Conservation (phyloP, 352 stramenopile species). For the Thraustochytrium striatum region DNA sequence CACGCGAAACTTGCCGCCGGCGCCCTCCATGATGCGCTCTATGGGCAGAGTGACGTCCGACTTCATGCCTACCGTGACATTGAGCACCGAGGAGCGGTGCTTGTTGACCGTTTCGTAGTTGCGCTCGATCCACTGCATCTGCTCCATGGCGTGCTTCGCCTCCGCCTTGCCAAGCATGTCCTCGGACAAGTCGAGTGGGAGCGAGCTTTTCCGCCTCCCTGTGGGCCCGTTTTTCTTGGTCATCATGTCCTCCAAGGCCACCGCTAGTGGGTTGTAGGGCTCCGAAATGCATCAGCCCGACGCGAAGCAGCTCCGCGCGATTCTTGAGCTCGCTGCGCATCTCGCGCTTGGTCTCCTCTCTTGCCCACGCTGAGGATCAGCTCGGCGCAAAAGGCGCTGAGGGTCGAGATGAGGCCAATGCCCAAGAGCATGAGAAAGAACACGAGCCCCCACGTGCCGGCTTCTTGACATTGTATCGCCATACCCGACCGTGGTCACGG, state of each 20-base stretch:
- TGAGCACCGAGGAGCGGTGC: conserved; percentile 11
- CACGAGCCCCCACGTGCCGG: neutral
- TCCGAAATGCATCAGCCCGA: conserved; percentile 26
- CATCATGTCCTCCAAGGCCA: conserved; percentile 16
- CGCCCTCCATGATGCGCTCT: conserved; percentile 29
- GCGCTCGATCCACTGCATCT: neutral
- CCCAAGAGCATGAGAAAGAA: conserved; percentile 34
- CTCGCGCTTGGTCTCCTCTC: conserved; percentile 21
- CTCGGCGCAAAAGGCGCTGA: conserved; percentile 45
- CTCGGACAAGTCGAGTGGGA: neutral
- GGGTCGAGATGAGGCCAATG: conserved; percentile 39
- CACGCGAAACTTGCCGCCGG: conserved; percentile 40
- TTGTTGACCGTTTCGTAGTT: conserved; percentile 20
- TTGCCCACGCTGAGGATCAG: neutral
- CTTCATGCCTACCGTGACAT: conserved; percentile 44
- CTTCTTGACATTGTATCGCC: conserved; percentile 22
- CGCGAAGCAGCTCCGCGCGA: neutral
- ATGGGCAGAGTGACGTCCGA: conserved; percentile 24
- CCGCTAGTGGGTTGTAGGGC: conserved; percentile 30
- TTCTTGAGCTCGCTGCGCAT: neutral
- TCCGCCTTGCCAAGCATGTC: neutral
- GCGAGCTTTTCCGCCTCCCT: neutral
- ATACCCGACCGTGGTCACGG: conserved; percentile 36
- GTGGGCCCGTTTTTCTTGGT: neutral
- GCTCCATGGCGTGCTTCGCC: neutral